Base-by-base conservation (phyloP, 2,329 filamentous ascomycete genomes). In the Albophoma yamanashiensis region DNA sequence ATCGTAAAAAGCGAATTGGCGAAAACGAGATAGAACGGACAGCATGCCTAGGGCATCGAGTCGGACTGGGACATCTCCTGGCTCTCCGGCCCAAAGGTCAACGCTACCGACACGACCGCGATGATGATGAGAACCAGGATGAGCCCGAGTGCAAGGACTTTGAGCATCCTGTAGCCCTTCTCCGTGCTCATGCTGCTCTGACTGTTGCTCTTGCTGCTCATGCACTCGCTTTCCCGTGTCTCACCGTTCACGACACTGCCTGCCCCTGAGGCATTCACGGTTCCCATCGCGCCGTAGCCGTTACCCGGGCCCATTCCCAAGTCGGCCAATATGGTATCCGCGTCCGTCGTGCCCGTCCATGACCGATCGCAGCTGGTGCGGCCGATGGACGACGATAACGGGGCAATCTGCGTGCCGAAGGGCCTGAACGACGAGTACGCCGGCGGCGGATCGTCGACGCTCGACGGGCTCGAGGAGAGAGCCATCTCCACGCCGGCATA, bases 401-500 rank as follows among this genome's bases (percentile, higher is more conserved):
- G 25, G 31, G 47, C 39, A 25, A 31, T 59, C 58, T 45, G 58
- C 38, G 39, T 45, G 20, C 22, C 58, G 38, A 42, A 22, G 25
- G 39, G 38, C 50, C 38, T 36, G 57, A 34, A 55, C n/a, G 25
- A 55, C 15, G 15, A 27, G 39, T 40, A 43, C 22, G 58, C 52
- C 50, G 58, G 50, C 7, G 27, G 45, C 20, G 50, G 58, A 20
- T 34, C 50, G 34, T n/a, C 36, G 45, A 14, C 36, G 15, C 34
- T 52, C 12, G 56, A 52, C 36, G 43, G 43, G 43, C 42, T 50
- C 56, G 56, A 52, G 56, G 27, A 40, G n/a, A 9, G 43, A 4
- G 31, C 20, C 31, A 11, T 7, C 50, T 34, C 31, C 20, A 6
- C 31, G 11, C 31, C 9, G 20, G 47, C 2, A n/a, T n/a, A n/a